Percentiles rank a stretch among this genome's conserved stretches.
phyloP scores from a whole-genome alignment of 1,139 yeast species.

The Taphrina flavorubra region DNA sequence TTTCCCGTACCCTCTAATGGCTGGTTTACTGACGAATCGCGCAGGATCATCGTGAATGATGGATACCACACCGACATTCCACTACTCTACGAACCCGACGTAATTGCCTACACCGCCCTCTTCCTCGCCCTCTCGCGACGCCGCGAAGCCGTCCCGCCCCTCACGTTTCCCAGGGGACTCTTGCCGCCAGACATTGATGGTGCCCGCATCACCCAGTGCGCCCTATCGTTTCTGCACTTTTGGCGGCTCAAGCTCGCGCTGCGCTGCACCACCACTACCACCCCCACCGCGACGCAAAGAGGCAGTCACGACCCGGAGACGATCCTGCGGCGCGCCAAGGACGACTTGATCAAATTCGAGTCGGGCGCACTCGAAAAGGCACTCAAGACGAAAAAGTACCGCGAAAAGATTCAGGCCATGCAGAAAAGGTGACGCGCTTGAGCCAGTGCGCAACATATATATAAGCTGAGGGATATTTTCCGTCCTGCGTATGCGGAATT shows the following conservation, averaged over 20 bases:
- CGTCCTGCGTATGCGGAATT: too few relatives aligned
- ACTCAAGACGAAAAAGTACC: background rate
- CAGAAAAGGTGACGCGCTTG: conserved; percentile 10
- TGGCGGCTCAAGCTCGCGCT: background rate
- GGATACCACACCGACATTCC: conserved; percentile 86
- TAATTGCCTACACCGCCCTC: conserved; percentile 82
- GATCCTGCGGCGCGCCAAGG: conserved; percentile 18
- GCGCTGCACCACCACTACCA: too few relatives aligned
- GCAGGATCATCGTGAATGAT: conserved; percentile 88
- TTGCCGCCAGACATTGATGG: background rate
- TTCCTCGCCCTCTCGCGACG: conserved; percentile 48
- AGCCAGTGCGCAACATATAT: too few relatives aligned
- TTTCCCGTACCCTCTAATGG: too few relatives aligned
- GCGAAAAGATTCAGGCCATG: conserved; percentile 31
- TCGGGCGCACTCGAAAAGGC: conserved; percentile 14
- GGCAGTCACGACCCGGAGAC: background rate
- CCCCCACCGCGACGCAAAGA: background rate
- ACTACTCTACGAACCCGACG: conserved; percentile 83
- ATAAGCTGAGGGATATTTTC: too few relatives aligned
- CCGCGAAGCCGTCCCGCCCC: conserved; percentile 1
- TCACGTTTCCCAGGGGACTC: background rate
- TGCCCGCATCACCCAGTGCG: conserved; percentile 2
- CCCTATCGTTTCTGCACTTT: conserved; percentile 10
- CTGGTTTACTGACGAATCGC: background rate
- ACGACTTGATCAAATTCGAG: background rate